Conservation (phyloP, 352 stramenopile genomes). For the Pythium brachiatum region DNA sequence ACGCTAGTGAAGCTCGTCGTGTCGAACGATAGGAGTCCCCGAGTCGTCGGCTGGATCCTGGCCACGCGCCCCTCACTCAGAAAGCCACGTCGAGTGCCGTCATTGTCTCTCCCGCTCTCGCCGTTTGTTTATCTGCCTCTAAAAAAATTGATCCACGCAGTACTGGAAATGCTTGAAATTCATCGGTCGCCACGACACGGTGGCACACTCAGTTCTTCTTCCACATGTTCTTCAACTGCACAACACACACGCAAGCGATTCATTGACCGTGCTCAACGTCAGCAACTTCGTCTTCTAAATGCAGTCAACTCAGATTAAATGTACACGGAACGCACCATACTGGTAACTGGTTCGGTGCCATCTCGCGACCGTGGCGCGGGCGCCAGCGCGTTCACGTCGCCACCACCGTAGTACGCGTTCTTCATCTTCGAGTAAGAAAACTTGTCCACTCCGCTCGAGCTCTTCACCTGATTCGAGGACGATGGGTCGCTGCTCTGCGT, state of each 20-base stretch:
- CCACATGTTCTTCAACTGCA: conserved; percentile 80
- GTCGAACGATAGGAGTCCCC: background rate
- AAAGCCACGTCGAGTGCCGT: conserved; percentile 1
- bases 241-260: background rate
- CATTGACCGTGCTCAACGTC: background rate
- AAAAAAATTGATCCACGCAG: conserved; percentile 15
- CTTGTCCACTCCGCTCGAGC: conserved; percentile 26
- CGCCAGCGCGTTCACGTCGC: conserved; percentile 21
- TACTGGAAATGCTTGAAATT: conserved; percentile 1
- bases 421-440: conserved; percentile 32
- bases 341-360: conserved; percentile 23
- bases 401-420: conserved; percentile 28
- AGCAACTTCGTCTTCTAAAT: background rate
- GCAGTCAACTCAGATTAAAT: conserved; percentile 8
- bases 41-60: background rate
- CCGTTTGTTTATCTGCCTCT: conserved; percentile 26
- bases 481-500: conserved; percentile 13
- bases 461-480: conserved; percentile 20
- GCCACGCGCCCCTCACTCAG: background rate
- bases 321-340: conserved; percentile 27
- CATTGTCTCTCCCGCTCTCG: background rate
- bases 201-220: conserved; percentile 65
- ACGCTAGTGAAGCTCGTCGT: background rate
- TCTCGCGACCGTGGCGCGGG: conserved; percentile 19
- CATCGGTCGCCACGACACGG: background rate